A percentile compares a stretch with the other conserved stretches of the same genome.
Evolutionary conservation across 2,329 filamentous ascomycete species (phyloP).

Genomic region (Cladobotryum protrusum): DNA sequence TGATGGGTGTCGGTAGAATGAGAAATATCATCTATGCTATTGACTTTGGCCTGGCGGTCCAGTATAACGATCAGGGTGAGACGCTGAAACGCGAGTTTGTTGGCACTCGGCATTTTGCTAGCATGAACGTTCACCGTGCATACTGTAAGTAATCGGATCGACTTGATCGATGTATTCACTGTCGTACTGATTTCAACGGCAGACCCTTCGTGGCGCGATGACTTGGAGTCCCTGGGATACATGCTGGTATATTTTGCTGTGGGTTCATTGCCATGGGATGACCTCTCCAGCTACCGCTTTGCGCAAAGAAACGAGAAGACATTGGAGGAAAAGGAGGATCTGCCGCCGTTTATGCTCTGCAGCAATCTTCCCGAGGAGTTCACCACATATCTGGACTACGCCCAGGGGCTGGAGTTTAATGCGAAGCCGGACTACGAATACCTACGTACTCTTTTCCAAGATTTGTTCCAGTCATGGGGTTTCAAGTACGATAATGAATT

Average conservation of each 20-base stretch:
- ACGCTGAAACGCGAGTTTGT: background rate
- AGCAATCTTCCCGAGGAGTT: conserved; percentile 71
- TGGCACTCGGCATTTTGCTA: background rate
- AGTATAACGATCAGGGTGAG: background rate
- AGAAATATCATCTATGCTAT: conserved; percentile 8
- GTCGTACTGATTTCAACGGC: background rate
- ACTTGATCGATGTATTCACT: background rate
- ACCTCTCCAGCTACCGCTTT: conserved; percentile 61
- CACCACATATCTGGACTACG: conserved; percentile 71
- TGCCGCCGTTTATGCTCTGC: conserved; percentile 64
- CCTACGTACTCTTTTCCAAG: conserved; percentile 69
- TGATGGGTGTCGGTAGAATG: conserved; percentile 8
- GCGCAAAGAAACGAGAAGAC: conserved; percentile 50
- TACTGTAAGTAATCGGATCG: background rate
- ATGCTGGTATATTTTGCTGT: background rate
- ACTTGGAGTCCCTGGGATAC: background rate
- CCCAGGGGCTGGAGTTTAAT: conserved; percentile 64
- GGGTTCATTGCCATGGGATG: conserved; percentile 63
- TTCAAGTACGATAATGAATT: conserved; percentile 76
- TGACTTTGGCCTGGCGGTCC: conserved; percentile 6
- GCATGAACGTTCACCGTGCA: background rate
- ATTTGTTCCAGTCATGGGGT: conserved; percentile 63
- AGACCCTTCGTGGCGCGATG: background rate
- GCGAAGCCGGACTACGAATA: conserved; percentile 74
- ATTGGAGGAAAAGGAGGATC: conserved; percentile 30